Evolutionary conservation across 2,329 filamentous ascomycete genomes (phyloP).

Genomic region (Fusarium cicatricum): DNA sequence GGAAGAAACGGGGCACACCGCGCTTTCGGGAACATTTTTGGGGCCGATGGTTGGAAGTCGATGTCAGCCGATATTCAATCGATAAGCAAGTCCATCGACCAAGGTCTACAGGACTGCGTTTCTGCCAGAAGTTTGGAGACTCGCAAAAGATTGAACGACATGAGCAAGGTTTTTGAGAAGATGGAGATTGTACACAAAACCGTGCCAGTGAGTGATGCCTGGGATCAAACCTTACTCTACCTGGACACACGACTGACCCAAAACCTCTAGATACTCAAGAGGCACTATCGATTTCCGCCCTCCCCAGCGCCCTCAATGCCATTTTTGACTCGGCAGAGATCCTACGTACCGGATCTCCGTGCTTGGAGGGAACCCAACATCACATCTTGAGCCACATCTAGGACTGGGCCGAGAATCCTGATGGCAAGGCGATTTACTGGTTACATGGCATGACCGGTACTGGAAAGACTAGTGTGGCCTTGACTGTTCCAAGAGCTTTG

Average conservation of each 20-base stretch:
- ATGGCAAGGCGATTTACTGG: slow-evolving; percentile 1
- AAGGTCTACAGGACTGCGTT: neutral
- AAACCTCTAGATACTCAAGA: neutral
- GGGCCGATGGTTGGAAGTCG: slow-evolving; percentile 3
- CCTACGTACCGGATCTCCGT: neutral
- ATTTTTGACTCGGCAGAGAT: slow-evolving; percentile 8
- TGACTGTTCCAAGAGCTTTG: slow-evolving; percentile 11
- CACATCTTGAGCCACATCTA: slow-evolving; percentile 4
- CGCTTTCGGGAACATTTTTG: neutral
- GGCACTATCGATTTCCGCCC: too few relatives aligned
- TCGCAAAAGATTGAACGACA: neutral
- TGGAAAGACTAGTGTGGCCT: slow-evolving; percentile 13
- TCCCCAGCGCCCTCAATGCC: neutral
- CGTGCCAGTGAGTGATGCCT: neutral
- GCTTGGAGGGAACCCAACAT: slow-evolving; percentile 8
- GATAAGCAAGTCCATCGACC: neutral
- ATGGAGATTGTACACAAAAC: neutral
- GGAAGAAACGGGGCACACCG: neutral
- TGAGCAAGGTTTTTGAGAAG: neutral
- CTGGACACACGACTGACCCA: too few relatives aligned
- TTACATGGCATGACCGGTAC: slow-evolving; percentile 17
- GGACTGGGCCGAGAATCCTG: slow-evolving; percentile 11
- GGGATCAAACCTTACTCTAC: too few relatives aligned
- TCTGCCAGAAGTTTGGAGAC: neutral
- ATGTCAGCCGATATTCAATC: slow-evolving; percentile 6